Conservation (phyloP, 2,329 filamentous ascomycete species). For the Simplicillium aogashimaense region DNA sequence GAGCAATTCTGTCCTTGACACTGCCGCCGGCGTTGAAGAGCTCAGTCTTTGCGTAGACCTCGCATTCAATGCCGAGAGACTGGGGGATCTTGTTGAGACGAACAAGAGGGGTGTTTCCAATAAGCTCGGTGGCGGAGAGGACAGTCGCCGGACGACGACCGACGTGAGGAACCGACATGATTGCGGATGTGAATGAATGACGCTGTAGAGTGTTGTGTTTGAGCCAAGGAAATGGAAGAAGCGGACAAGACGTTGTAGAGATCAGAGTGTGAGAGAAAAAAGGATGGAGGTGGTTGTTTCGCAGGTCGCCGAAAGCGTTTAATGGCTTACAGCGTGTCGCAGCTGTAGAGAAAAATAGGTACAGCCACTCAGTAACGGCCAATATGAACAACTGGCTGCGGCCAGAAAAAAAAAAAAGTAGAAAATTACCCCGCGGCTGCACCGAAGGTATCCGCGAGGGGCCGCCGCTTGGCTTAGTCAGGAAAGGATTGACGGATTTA, state of each 20-base stretch:
- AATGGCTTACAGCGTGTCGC: too few relatives aligned
- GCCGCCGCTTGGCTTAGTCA: not conserved
- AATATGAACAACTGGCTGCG: not conserved
- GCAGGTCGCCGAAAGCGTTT: too few relatives aligned
- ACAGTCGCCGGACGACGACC: slow-evolving; percentile 26
- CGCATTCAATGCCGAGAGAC: slow-evolving; percentile 78
- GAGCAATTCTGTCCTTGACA: slow-evolving; percentile 89
- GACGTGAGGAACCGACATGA: slow-evolving; percentile 17
- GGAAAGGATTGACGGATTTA: not conserved
- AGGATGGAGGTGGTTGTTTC: too few relatives aligned
- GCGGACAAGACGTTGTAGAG: too few relatives aligned
- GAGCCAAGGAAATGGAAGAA: not conserved
- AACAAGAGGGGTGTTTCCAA: slow-evolving; percentile 93
- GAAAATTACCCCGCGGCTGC: not conserved
- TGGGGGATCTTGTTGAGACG: slow-evolving; percentile 88
- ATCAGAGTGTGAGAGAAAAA: too few relatives aligned
- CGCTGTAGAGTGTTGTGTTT: not conserved
- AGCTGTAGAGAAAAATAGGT: not conserved
- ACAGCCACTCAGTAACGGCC: not conserved
- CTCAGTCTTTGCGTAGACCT: slow-evolving; percentile 86
- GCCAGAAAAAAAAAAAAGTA: not conserved
- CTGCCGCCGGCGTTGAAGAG: slow-evolving; percentile 90
- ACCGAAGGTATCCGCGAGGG: not conserved
- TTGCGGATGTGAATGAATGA: not conserved
- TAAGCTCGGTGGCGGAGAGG: slow-evolving; percentile 69